Percentiles rank a stretch among this genome's conserved stretches.
These are phyloP conservation scores for Rhodosporidiobolus odoratus DNA, from an alignment of 768 basidiomycete genomes.

Conservation along the genomic window DNA sequence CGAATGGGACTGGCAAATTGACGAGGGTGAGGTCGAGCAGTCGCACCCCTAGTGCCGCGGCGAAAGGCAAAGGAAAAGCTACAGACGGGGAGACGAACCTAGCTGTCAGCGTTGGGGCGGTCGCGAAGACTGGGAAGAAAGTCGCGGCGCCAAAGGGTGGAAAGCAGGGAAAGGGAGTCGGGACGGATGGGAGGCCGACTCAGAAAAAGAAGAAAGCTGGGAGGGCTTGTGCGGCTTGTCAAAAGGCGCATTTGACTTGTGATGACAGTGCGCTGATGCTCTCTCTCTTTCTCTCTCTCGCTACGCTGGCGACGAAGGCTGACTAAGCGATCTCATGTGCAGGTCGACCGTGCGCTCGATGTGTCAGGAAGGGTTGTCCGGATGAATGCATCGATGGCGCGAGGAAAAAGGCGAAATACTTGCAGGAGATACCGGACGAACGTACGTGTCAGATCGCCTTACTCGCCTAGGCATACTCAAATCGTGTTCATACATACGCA, in stretches of 20 bases:
- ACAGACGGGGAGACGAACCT: neutral
- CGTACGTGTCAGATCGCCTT: conserved; percentile 51
- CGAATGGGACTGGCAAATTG: neutral
- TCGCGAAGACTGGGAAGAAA: neutral
- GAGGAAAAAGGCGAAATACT: conserved; percentile 96
- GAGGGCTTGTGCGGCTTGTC: conserved; percentile 90
- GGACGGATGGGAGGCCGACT: conserved; percentile 22
- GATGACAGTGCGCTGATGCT: conserved; percentile 73
- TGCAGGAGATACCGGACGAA: conserved; percentile 87
- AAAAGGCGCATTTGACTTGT: conserved; percentile 97
- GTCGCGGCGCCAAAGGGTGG: neutral
- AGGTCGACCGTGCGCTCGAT: conserved; percentile 96
- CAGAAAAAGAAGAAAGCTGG: conserved; percentile 78
- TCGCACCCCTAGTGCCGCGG: neutral
- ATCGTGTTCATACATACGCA: neutral
- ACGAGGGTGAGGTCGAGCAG: neutral
- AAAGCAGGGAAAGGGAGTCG: conserved; percentile 1
- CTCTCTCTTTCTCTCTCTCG: conserved; percentile 9
- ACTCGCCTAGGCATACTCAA: neutral
- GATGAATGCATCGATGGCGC: conserved; percentile 86
- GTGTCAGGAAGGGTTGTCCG: conserved; percentile 86
- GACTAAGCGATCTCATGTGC: conserved; percentile 14
- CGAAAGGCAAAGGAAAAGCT: conserved; percentile 5
- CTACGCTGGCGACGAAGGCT: neutral
- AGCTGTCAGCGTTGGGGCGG: neutral